Conservation (phyloP, 2,329 filamentous ascomycete genomes). For the Fusarium incarnatum region DNA sequence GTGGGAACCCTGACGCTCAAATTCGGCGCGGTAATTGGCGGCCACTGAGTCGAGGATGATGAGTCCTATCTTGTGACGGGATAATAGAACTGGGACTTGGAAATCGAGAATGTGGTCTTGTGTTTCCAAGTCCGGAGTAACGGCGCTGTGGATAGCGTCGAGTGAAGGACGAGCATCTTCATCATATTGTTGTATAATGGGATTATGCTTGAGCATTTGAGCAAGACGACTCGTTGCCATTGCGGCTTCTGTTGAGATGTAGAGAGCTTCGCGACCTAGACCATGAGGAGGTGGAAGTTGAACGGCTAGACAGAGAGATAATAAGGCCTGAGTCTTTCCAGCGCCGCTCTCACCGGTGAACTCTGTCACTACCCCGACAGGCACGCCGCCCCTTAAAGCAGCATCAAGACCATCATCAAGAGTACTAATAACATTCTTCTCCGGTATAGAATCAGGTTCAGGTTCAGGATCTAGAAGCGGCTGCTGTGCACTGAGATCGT, state of each 20-base stretch:
- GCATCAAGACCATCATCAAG: slow-evolving; percentile 79
- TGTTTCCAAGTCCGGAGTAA: slow-evolving; percentile 88
- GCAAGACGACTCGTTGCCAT: slow-evolving; percentile 84
- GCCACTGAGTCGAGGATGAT: slow-evolving; percentile 92
- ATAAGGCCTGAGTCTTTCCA: slow-evolving; percentile 94
- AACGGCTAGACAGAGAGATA: slow-evolving; percentile 83
- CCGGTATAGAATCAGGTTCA: slow-evolving; percentile 6
- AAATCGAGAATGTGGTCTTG: slow-evolving; percentile 96
- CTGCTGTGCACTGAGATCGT: slow-evolving; percentile 60
- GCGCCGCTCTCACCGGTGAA: slow-evolving; percentile 92
- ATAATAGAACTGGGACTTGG: slow-evolving; percentile 88
- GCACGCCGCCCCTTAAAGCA: slow-evolving; percentile 80
- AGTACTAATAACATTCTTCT: slow-evolving; percentile 72
- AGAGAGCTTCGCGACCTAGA: slow-evolving; percentile 80
- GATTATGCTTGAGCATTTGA: slow-evolving; percentile 79
- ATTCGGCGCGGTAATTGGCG: slow-evolving; percentile 95
- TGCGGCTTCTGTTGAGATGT: slow-evolving; percentile 92
- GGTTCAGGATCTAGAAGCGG: slow-evolving; percentile 36
- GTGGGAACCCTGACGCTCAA: slow-evolving; percentile 67
- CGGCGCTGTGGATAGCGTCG: slow-evolving; percentile 81
- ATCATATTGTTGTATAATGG: slow-evolving; percentile 60
- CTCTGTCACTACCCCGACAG: slow-evolving; percentile 84
- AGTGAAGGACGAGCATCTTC: slow-evolving; percentile 67
- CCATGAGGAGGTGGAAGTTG: slow-evolving; percentile 83
- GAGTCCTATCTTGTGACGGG: slow-evolving; percentile 80